phyloP scores from a whole-genome alignment of 495 filamentous ascomycete genomes.

The Aspergillus olivimuriae region DNA sequence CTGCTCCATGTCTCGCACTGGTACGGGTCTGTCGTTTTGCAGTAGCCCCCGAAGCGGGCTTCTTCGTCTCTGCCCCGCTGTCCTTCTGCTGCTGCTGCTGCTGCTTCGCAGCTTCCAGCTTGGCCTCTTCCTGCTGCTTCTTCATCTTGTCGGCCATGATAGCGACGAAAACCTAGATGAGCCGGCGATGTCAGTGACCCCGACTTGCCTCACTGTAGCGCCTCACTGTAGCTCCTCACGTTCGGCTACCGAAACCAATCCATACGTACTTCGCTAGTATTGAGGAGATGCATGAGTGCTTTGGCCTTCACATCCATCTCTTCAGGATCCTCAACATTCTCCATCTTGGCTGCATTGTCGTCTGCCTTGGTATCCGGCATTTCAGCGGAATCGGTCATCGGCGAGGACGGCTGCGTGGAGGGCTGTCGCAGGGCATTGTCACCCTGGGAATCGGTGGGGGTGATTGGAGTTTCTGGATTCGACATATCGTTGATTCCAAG shows the following conservation, averaged over 20 bases:
- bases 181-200: conserved; percentile 1
- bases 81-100: conserved; percentile 23
- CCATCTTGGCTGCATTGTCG: conserved; percentile 9
- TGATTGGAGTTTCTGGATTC: conserved; percentile 29
- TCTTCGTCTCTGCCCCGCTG: conserved; percentile 11
- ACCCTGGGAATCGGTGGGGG: conserved; percentile 26
- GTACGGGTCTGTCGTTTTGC: conserved; percentile 26
- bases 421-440: conserved; percentile 22
- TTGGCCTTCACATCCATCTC: conserved; percentile 37
- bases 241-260: too few species aligned
- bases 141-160: conserved; percentile 61
- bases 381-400: conserved; percentile 19
- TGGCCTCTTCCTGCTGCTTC: conserved; percentile 53
- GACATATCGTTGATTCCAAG: too few species aligned
- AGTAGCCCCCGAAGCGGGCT: conserved; percentile 10
- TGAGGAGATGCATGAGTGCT: conserved; percentile 38
- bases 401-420: conserved; percentile 43
- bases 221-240: too few species aligned
- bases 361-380: conserved; percentile 14
- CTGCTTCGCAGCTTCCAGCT: conserved; percentile 38
- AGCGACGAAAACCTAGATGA: conserved; percentile 35
- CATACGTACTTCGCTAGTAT: conserved; percentile 44
- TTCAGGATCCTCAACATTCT: conserved; percentile 24
- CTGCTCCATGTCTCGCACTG: conserved; percentile 27
- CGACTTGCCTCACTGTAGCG: too few species aligned